Conservation (phyloP, 2,329 filamentous ascomycete genomes). For the Amylocarpus encephaloides region DNA sequence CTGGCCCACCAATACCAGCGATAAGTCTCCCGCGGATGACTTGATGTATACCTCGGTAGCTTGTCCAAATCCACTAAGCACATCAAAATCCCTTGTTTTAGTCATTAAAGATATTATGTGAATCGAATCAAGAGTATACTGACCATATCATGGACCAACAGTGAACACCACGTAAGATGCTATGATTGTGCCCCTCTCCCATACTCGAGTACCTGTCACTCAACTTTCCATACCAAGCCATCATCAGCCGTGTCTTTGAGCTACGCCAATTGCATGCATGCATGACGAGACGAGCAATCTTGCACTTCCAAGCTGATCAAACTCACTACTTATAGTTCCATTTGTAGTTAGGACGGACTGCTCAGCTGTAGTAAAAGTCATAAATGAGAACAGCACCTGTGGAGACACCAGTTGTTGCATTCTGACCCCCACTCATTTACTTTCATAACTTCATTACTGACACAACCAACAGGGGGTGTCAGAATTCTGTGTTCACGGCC, state of each 20-base stretch:
- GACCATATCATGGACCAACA: constrained; percentile 36
- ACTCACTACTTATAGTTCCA: constrained; percentile 54
- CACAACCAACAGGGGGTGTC: too few relatives aligned
- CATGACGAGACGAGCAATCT: constrained; percentile 51
- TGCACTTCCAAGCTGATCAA: constrained; percentile 48
- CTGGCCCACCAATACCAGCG: constrained; percentile 47
- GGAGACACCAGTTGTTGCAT: too few relatives aligned
- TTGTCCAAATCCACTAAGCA: constrained; percentile 37
- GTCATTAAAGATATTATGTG: too few relatives aligned
- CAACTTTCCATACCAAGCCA: constrained; percentile 41
- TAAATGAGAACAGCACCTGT: too few relatives aligned
- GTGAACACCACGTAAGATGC: constrained; percentile 43
- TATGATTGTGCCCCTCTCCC: constrained; percentile 47
- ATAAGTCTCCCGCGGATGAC: constrained; percentile 46
- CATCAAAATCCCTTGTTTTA: too few relatives aligned
- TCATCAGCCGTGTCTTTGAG: constrained; percentile 34
- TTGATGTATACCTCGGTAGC: constrained; percentile 42
- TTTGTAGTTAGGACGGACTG: constrained; percentile 63
- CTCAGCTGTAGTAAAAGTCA: too few relatives aligned
- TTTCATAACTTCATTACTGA: too few relatives aligned
- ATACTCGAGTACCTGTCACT: constrained; percentile 55
- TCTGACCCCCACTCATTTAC: too few relatives aligned
- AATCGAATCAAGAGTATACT: constrained; percentile 20
- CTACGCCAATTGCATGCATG: constrained; percentile 43
- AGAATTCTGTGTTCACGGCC: too few relatives aligned